Conservation (phyloP, 2,329 filamentous ascomycete genomes). For the Fulvia fulva region DNA sequence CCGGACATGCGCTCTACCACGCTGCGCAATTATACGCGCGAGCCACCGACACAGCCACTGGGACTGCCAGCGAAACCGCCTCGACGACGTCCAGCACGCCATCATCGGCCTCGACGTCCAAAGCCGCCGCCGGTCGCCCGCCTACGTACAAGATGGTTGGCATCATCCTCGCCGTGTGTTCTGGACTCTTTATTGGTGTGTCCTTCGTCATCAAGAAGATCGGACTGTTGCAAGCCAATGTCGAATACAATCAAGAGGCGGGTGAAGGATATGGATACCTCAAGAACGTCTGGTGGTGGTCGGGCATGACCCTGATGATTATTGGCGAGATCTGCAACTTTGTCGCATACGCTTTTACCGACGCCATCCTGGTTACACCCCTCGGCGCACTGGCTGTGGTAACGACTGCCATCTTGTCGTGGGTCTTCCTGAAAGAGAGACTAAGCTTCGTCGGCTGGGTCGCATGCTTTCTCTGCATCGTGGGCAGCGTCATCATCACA, state of each 20-base stretch:
- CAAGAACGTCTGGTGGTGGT: conserved; percentile 94
- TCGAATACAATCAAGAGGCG: conserved; percentile 92
- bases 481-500: conserved; percentile 89
- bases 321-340: conserved; percentile 96
- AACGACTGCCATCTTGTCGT: conserved; percentile 82
- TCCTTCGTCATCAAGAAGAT: conserved; percentile 97
- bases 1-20: conserved; percentile 37
- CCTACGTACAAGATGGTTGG: conserved; percentile 78
- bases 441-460: conserved; percentile 95
- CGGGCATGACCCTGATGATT: conserved; percentile 95
- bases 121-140: conserved; percentile 40
- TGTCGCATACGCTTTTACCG: conserved; percentile 92
- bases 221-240: conserved; percentile 84
- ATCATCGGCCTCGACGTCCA: conserved; percentile 22
- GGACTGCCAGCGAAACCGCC: conserved; percentile 19
- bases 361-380: conserved; percentile 91
- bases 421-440: conserved; percentile 92
- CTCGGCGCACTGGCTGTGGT: conserved; percentile 89
- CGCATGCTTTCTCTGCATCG: conserved; percentile 89
- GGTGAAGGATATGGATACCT: conserved; percentile 97
- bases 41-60: conserved; percentile 32
- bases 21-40: conserved; percentile 45
- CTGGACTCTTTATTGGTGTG: conserved; percentile 85
- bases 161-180: conserved; percentile 77
- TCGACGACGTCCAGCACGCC: conserved; percentile 18